phyloP scores from a whole-genome alignment of 208 protist genomes.

The Leishmania aethiopica region DNA sequence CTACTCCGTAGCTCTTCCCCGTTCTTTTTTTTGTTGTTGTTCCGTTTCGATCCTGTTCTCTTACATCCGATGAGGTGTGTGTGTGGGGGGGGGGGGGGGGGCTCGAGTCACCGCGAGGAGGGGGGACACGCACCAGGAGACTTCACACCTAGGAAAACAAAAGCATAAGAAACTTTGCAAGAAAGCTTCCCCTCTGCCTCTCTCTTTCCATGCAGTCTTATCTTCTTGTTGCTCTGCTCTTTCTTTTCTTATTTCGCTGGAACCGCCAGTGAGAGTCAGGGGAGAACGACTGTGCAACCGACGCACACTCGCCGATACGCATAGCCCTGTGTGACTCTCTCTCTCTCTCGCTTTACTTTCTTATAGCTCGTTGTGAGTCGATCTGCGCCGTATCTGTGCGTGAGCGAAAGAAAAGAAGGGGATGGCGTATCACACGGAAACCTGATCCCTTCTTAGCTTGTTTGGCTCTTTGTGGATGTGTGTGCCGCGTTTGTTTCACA shows the following conservation, averaged over 20 bases:
- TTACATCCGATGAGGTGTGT: neutral
- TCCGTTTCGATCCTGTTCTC: neutral
- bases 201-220: neutral
- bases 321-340: neutral
- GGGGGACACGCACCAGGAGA: too few species aligned
- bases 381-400: neutral
- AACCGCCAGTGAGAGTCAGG: neutral
- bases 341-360: neutral
- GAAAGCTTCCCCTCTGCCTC: neutral
- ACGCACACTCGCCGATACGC: neutral
- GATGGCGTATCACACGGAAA: neutral
- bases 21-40: neutral
- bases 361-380: neutral
- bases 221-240: neutral
- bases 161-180: neutral
- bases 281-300: neutral
- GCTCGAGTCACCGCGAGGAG: too few species aligned
- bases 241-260: constrained; percentile 1
- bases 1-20: neutral
- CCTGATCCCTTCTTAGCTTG: neutral
- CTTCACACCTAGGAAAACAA: too few species aligned
- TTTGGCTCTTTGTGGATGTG: neutral
- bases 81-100: too few species aligned
- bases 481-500: neutral
- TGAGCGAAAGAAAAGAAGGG: neutral